Base-by-base conservation (phyloP, 2,329 filamentous ascomycete species). In the Diaporthe aspalathi region DNA sequence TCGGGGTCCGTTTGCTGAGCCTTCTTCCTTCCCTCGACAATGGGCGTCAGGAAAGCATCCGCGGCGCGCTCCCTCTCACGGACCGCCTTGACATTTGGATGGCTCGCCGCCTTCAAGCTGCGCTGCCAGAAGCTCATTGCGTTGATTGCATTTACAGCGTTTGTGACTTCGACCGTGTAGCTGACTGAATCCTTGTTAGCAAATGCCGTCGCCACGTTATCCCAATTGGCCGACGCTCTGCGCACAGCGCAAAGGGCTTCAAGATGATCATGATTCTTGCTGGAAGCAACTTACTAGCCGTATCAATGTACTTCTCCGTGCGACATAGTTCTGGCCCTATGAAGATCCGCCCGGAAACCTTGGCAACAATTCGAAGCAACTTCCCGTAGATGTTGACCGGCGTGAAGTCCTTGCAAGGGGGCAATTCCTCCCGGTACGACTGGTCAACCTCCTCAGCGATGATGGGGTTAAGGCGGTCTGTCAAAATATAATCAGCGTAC, bases 291-390 rank as follows among this genome's bases (percentile, higher is more conserved):
- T 65, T 38, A 65, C 60, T 85, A n/a, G 83, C 80, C 6, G 82
- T 79, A 49, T 86, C 80, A 3, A 87, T 75, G 74, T 86, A 87
- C 32, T 80, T 78, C 49, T 84, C 83, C 4, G 80, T 75, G 40
- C 82, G 83, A 73, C 83, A 84, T 1, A 86, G 79, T 66, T 86
- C 84, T 1, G 83, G 76, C 6, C 85, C 85, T 35, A 87, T 79
- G 66, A 87, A 87, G 35, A 87, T 77, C 14, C 83, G 79, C 3
- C 85, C 85, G 0, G 84, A 85, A 0, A 84, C 80, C 71, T 82
- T 82, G 62, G 83, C 84, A 1, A 88, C 82, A 49, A 87, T 81
- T 22, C 83, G 82, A 2, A 86, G 78, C 6, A 87, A 75, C 11
- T 78, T 80, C 12, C 78, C 71, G 76, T 83, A 79, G 40, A 85